A percentile compares a stretch with the other conserved stretches of the same genome.
Evolutionary conservation across 768 basidiomycete species (phyloP).

Genomic region (Psilocybe tampanensis): DNA sequence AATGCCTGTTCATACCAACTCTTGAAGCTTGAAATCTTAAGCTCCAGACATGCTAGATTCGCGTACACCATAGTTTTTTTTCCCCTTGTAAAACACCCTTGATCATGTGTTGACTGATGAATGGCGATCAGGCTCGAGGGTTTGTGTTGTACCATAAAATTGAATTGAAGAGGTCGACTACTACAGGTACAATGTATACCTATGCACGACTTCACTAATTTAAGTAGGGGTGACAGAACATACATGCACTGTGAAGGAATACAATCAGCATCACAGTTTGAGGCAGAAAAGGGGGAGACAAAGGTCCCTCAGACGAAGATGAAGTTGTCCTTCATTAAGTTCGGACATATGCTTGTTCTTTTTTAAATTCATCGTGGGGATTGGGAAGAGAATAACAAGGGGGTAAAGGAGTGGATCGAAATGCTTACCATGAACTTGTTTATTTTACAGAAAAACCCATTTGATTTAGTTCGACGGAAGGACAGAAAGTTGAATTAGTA

Average conservation of each 20-base stretch:
- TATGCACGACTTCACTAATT: too few relatives aligned
- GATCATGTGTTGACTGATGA: too few relatives aligned
- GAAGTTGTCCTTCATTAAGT: constrained; percentile 24
- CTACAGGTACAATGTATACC: too few relatives aligned
- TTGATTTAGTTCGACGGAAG: not conserved
- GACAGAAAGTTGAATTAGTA: not conserved
- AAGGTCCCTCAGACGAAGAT: constrained; percentile 24
- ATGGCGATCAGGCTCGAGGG: too few relatives aligned
- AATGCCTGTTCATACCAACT: too few relatives aligned
- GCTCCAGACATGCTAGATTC: too few relatives aligned
- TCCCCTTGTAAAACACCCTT: too few relatives aligned
- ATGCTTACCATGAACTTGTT: not conserved
- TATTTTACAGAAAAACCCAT: not conserved
- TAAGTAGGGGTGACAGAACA: too few relatives aligned
- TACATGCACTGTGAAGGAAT: not conserved
- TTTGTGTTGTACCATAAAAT: too few relatives aligned
- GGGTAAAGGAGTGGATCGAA: constrained; percentile 1
- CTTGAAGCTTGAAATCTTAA: too few relatives aligned
- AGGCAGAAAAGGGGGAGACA: not conserved
- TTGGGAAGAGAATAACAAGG: constrained; percentile 7
- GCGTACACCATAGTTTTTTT: too few relatives aligned
- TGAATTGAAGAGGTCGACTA: too few relatives aligned
- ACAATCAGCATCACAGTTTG: not conserved
- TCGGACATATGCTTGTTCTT: constrained; percentile 32
- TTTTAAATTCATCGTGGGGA: constrained; percentile 23